Evolutionary conservation across 257 asterid genomes (phyloP), one percentile per base, ranked within the genome.

Genomic region (Scutellaria minor): DNA sequence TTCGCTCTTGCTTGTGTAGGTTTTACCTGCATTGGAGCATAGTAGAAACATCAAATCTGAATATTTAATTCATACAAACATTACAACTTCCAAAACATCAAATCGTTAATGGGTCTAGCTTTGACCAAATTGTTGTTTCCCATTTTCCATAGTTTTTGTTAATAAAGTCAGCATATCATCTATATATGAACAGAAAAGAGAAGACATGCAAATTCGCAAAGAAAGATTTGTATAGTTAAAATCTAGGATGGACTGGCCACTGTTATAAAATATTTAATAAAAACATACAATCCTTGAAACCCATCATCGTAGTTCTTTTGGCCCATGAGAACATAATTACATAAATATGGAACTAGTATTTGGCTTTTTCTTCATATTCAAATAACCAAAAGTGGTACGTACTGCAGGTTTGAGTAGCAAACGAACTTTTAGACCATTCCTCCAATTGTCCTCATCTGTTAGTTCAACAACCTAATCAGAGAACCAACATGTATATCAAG

Each of bases 351-450:
- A 18, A 42, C 20, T 53, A 39, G 35, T 22, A 13, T 67, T 45
- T 47, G 20, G 48, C 7, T 13, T 51, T 9, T 66, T 57, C 15
- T 58, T 7, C 31, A 45, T 12, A 64, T 13, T 6, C 40, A n/a
- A 61, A 54, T 54, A 59, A 44, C 70, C 31, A 56, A 44, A 65
- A 62, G 42, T 56, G 56, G 64, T 44, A 83, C 89, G 50, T 86
- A 89, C 98, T 11, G 81, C 80, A 77, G 57, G 70, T 82, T 82
- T 84, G 53, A 83, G 85, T 82, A 92, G 83, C 79, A 87, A 72
- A 57, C 91, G 93, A 71, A 89, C 88, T 88, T 88, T 93, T 31
- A 93, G 93, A 74, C 93, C 85, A 71, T 93, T 87, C 85, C 98
- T 84, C 98, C 98, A 93, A 63, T 82, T 85, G 75, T 85, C 89